phyloP scores from a whole-genome alignment of 164 flowering plant genomes.

The Magnolia sinica region DNA sequence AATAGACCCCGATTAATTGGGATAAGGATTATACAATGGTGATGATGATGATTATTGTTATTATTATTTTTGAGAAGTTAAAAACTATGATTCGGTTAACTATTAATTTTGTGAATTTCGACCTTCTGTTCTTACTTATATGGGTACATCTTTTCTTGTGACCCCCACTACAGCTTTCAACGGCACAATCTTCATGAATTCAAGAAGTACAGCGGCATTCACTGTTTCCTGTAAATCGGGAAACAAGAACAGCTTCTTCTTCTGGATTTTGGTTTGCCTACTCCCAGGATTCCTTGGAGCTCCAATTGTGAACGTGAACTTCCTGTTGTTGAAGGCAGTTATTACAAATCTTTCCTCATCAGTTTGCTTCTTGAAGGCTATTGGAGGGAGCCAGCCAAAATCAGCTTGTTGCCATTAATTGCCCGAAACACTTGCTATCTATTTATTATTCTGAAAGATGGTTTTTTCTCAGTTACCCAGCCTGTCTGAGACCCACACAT shows the following conservation, averaged over 20 bases:
- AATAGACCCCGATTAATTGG: no score
- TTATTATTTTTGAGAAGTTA: background rate
- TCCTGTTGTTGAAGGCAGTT: conserved; percentile 56
- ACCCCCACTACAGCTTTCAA: conserved; percentile 42
- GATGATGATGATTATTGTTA: background rate
- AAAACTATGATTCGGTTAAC: background rate
- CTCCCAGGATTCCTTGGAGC: conserved; percentile 64
- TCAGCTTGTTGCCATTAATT: conserved; percentile 8
- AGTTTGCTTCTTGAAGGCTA: conserved; percentile 11
- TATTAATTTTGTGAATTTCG: background rate
- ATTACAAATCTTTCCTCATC: conserved; percentile 51
- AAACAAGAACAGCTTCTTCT: conserved; percentile 62
- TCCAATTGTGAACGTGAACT: conserved; percentile 39
- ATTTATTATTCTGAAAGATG: conserved; percentile 34
- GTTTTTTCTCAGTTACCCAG: conserved; percentile 54
- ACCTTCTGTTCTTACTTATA: background rate
- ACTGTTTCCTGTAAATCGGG: conserved; percentile 84
- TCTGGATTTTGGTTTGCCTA: conserved; percentile 64
- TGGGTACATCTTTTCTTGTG: background rate
- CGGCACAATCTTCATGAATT: conserved; percentile 70
- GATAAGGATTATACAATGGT: no score
- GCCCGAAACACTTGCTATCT: background rate
- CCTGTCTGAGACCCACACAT: conserved; percentile 17
- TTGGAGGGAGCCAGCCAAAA: conserved; percentile 24
- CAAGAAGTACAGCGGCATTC: conserved; percentile 56